These are phyloP conservation scores for Chytridium lagenaria DNA, from an alignment of 371 early-diverging fungal genomes.

Conservation along the genomic window DNA sequence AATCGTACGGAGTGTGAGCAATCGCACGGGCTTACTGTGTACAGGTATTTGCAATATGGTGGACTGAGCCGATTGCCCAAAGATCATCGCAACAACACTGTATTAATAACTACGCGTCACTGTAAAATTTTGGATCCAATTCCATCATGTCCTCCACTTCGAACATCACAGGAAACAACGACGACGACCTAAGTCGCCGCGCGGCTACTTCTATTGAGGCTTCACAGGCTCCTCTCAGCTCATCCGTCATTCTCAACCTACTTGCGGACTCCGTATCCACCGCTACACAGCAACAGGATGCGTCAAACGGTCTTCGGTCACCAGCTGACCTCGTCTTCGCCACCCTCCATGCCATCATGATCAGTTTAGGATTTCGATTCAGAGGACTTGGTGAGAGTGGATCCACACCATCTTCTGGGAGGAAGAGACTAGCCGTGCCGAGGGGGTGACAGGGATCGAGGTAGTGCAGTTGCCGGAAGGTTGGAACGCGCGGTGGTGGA, in stretches of 20 bases:
- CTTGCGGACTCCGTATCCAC: neutral
- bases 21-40: neutral
- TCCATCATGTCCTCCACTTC: neutral
- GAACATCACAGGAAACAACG: no score
- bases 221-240: slow-evolving; percentile 5
- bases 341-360: slow-evolving; percentile 65
- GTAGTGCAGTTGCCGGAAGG: slow-evolving; percentile 47
- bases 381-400: slow-evolving; percentile 64
- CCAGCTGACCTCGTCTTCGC: slow-evolving; percentile 66
- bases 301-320: slow-evolving; percentile 36
- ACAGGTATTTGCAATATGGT: neutral
- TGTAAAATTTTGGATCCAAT: neutral
- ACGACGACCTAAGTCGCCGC: neutral
- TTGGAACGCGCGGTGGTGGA: slow-evolving; percentile 67
- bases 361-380: slow-evolving; percentile 65
- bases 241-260: neutral
- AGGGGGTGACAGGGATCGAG: slow-evolving; percentile 35
- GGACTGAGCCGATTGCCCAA: neutral
- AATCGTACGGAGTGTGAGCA: neutral
- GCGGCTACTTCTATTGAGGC: slow-evolving; percentile 7
- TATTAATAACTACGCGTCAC: neutral
- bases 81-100: neutral
- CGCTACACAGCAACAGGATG: neutral
- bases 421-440: neutral
- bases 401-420: slow-evolving; percentile 47